phyloP scores from a whole-genome alignment of 2,329 filamentous ascomycete species.

The Eutypella sp. region DNA sequence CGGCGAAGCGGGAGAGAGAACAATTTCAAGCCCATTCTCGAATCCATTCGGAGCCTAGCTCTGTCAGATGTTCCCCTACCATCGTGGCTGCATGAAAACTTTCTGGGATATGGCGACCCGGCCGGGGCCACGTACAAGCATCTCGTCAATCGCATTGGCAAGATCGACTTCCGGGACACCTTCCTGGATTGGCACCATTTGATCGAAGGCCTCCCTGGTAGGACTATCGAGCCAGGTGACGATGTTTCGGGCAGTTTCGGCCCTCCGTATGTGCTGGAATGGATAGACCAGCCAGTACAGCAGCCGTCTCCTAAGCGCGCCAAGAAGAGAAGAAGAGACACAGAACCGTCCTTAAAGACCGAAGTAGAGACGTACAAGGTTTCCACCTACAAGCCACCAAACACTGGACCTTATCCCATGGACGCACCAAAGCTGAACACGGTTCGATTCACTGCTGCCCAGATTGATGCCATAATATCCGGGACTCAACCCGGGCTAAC shows the following conservation, averaged over 20 bases:
- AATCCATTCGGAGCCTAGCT: constrained; percentile 83
- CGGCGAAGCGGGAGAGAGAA: constrained; percentile 85
- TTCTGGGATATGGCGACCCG: constrained; percentile 94
- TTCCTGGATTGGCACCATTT: constrained; percentile 96
- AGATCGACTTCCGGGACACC: constrained; percentile 86
- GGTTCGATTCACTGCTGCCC: constrained; percentile 84
- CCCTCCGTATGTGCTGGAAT: constrained; percentile 82
- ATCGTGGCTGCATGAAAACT: constrained; percentile 92
- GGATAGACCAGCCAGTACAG: constrained; percentile 48
- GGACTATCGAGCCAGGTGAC: constrained; percentile 73
- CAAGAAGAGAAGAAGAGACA: constrained; percentile 83
- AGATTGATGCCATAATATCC: constrained; percentile 88
- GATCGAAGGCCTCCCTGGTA: constrained; percentile 82
- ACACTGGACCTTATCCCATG: constrained; percentile 82
- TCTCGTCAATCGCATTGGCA: constrained; percentile 69
- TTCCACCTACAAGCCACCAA: constrained; percentile 83
- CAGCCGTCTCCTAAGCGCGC: constrained; percentile 54
- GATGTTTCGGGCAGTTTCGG: constrained; percentile 69
- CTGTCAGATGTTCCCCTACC: constrained; percentile 82
- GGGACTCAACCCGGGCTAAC: constrained; percentile 92
- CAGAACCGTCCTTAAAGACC: constrained; percentile 58
- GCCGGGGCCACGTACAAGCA: constrained; percentile 81
- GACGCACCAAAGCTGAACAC: constrained; percentile 77
- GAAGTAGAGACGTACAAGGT: constrained; percentile 69
- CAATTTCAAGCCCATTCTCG: constrained; percentile 91